A percentile compares a stretch with the other conserved stretches of the same genome.
Conservation (phyloP, 805 yeast genomes). For the Suhomyces sp. region DNA sequence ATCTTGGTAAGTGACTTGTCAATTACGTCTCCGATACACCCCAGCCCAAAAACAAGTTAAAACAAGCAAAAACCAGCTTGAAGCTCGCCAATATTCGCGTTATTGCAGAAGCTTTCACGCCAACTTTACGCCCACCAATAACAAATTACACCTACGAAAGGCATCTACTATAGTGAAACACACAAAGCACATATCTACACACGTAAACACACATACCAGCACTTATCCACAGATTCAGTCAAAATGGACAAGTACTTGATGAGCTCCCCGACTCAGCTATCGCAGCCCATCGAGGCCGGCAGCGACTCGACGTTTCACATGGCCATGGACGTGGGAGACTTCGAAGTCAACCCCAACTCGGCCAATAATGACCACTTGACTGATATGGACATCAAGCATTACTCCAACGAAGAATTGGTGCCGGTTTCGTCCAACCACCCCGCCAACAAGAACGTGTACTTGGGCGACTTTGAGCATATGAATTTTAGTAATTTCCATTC, state of each 20-base stretch:
- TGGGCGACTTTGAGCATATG: slow-evolving; percentile 4
- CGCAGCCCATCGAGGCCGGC: slow-evolving; percentile 26
- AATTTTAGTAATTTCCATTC: not conserved
- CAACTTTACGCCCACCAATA: not conserved
- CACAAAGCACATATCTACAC: not conserved
- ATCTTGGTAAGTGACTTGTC: not conserved
- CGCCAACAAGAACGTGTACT: slow-evolving; percentile 3
- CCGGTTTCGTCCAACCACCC: slow-evolving; percentile 15
- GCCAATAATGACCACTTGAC: slow-evolving; percentile 1
- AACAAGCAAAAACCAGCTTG: not conserved
- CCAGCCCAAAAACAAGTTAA: not conserved
- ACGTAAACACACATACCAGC: not conserved
- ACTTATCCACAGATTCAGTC: not conserved
- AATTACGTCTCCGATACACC: not conserved
- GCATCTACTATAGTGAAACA: not conserved
- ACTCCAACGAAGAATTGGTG: slow-evolving; percentile 13
- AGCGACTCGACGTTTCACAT: slow-evolving; percentile 6
- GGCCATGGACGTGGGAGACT: slow-evolving; percentile 1
- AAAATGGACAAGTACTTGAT: slow-evolving; percentile 37
- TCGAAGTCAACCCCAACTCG: slow-evolving; percentile 1
- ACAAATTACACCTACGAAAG: not conserved
- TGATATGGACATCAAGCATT: slow-evolving; percentile 3
- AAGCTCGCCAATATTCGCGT: not conserved
- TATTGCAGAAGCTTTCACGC: not conserved
- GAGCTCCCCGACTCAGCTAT: slow-evolving; percentile 39